A percentile compares a stretch with the other conserved stretches of the same genome.
Evolutionary conservation across 192 early-diverging fungal species (phyloP).

Genomic region (Coemansia sp.): DNA sequence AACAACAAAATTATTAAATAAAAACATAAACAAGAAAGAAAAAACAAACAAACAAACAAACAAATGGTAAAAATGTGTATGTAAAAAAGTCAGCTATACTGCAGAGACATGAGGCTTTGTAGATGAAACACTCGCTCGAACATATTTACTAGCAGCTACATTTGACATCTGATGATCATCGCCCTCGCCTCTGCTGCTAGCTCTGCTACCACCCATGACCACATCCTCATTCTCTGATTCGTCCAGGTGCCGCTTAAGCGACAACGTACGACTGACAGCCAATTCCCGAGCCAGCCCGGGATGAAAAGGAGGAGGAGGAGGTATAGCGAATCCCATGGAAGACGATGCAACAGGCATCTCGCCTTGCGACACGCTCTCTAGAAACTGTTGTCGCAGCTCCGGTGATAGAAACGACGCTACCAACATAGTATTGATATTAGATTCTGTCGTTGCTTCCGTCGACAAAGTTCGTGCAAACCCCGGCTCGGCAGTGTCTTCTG

Average conservation of each 20-base stretch:
- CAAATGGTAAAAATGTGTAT: background rate
- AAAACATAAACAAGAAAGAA: conserved; percentile 4
- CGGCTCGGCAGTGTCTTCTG: background rate
- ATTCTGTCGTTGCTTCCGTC: conserved; percentile 17
- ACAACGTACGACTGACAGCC: conserved; percentile 14
- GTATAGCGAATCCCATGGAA: background rate
- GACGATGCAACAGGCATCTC: background rate
- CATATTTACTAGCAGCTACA: conserved; percentile 31
- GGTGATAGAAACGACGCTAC: conserved; percentile 45
- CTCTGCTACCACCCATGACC: conserved; percentile 19
- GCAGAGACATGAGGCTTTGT: conserved; percentile 30
- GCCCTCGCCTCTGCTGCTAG: conserved; percentile 19
- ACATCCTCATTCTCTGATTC: conserved; percentile 30
- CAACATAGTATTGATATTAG: conserved; percentile 28
- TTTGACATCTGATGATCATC: conserved; percentile 20
- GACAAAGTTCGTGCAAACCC: conserved; percentile 17
- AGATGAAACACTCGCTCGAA: conserved; percentile 26
- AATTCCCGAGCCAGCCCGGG: conserved; percentile 3
- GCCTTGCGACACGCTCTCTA: background rate
- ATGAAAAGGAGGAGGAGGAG: background rate
- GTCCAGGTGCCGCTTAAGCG: conserved; percentile 49
- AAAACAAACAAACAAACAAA: background rate
- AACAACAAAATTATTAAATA: background rate
- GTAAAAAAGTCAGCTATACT: conserved; percentile 5
- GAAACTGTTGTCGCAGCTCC: conserved; percentile 25